Conservation (phyloP, 805 yeast genomes). For the Wickerhamiella galacta region DNA sequence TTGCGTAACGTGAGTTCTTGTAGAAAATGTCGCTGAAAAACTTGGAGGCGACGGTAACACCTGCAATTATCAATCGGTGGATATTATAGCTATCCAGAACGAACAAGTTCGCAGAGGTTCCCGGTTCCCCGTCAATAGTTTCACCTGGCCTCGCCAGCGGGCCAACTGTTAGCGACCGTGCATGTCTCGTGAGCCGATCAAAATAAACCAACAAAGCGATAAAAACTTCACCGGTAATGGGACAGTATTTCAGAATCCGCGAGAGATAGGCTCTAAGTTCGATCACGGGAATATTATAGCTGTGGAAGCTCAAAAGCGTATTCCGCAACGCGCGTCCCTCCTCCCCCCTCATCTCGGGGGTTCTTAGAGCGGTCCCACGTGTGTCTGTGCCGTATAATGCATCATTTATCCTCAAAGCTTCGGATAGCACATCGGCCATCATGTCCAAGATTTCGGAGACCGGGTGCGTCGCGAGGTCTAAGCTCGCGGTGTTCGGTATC, state of each 20-base stretch:
- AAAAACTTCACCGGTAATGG: slow-evolving; percentile 95
- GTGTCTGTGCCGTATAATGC: slow-evolving; percentile 49
- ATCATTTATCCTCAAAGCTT: slow-evolving; percentile 84
- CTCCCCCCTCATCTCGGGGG: slow-evolving; percentile 15
- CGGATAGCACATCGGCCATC: slow-evolving; percentile 72
- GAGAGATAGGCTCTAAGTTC: slow-evolving; percentile 75
- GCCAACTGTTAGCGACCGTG: slow-evolving; percentile 27
- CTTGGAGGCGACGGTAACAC: slow-evolving; percentile 88
- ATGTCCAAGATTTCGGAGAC: slow-evolving; percentile 64
- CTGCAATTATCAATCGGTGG: slow-evolving; percentile 84
- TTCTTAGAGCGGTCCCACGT: slow-evolving; percentile 9
- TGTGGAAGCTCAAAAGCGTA: slow-evolving; percentile 72
- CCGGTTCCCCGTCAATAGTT: slow-evolving; percentile 2
- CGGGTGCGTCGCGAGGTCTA: slow-evolving; percentile 69
- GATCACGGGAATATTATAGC: slow-evolving; percentile 92
- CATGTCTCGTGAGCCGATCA: slow-evolving; percentile 80
- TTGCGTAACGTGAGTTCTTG: slow-evolving; percentile 85
- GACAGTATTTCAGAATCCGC: slow-evolving; percentile 89
- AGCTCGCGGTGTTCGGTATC: slow-evolving; percentile 8
- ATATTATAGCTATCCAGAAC: slow-evolving; percentile 94
- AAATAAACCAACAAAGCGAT: slow-evolving; percentile 78
- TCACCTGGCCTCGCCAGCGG: too few relatives aligned
- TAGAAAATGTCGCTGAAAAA: slow-evolving; percentile 89
- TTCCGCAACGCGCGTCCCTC: slow-evolving; percentile 14
- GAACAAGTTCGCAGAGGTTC: slow-evolving; percentile 42